Evolutionary conservation across 352 stramenopile species (phyloP), one percentile per base, ranked within the genome.

Genomic region (Sclerospora graminicola): DNA sequence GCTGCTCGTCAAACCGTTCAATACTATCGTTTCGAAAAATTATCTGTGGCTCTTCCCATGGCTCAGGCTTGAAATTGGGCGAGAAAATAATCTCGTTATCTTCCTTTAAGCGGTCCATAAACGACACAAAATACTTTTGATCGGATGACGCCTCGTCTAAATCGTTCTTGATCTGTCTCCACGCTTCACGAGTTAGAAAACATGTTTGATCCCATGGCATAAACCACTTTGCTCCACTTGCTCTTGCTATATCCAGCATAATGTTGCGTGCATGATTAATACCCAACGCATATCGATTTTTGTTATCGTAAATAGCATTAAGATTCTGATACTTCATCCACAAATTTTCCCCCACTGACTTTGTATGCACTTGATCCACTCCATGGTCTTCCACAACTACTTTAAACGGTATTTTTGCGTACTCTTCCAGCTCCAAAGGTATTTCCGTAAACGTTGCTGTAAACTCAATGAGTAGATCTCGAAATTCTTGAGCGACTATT

Each of bases 141-240:
- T 54, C 42, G 1, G 43, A 28, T 5, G 48, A n/a, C 0, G 53
- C 53, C 7, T 24, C 15, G 14, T 54, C 49, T 8, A 67, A 19
- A 19, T 62, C 54, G 10, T 41, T 36, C n/a, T 61, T 63, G 36
- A 81, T 74, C 29, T 60, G 60, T 1, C 31, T 32, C 69, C 69
- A 81, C 10, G 69, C 66, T 13, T 62, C 49, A 0, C 38, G 41
- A 4, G 63, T 70, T 3, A 81, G 31, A 32, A 74, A 81, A 30
- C 66, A 74, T 26, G 64, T 70, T 45, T 81, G 66, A 42, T 78
- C 69, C 66, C 68, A 81, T 0, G 68, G 65, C 8, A 81, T 13
- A 15, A 81, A 45, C 69, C 69, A 81, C 13, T 44, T 57, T 26
- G 63, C 66, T 10, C 66, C 63, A 27, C 52, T 55, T 0, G 44